Base-by-base conservation (phyloP, 2,329 filamentous ascomycete species). In the Parascedosporium putredinis region DNA sequence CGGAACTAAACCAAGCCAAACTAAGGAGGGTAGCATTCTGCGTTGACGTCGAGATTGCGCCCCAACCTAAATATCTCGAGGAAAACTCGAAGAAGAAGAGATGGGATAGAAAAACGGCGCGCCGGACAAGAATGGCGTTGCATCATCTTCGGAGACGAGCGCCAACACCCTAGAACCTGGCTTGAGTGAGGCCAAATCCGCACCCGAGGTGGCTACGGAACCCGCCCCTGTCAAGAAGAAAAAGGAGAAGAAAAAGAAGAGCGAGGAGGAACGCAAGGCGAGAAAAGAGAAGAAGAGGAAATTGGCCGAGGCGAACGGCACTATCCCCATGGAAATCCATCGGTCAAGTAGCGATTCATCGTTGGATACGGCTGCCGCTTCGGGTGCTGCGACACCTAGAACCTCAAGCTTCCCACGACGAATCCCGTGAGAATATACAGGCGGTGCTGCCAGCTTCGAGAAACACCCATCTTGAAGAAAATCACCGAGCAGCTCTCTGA, bases 1-100 rank as follows among this genome's bases (percentile, higher is more conserved):
- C 79, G 4, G 90, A 95, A 56, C 72, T 98, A 44, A 83, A 89
- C 56, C 80, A 84, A 59, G 79, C 80, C 45, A 95, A 93, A 63
- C 67, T 98, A 52, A 79, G 88, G 49, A 81, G 89, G 49, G 93
- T 98, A 0, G 86, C 91, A 0, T 98, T 98, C 61, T 95, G 88
- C 58, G 93, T 98, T 2, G 93, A 98, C 60, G 90, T 98, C 4
- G 93, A 98, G 64, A 95, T 98, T 60, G 91, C 91, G 3, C 88
- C 89, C 1, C 82, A 88, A 60, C 88, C 90, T 22, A 83, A 80
- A 57, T 93, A 94, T 57, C 67, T 72, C 12, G 86, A 93, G 3
- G 73, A 73, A 7, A n/a, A 25, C 10, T 34, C 25, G n/a, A n/a
- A 14, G 16, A 47, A 33, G 29, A 47, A 33, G 16, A 44, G 27